Evolutionary conservation across 257 asterid genomes (phyloP), one percentile per base, ranked within the genome.

Genomic region (Avicennia marina): DNA sequence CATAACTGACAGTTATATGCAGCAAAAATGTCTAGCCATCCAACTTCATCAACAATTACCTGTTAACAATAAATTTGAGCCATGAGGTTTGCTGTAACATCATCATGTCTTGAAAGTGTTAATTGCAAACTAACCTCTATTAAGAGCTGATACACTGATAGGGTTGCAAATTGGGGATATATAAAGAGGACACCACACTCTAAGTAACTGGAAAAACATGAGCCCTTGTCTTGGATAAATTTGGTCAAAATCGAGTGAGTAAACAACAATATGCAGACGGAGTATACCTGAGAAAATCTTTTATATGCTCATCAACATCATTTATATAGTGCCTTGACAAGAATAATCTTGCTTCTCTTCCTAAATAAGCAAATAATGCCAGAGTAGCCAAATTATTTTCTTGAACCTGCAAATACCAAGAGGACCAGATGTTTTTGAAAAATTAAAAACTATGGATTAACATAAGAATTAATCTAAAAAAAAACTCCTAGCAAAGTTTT

Each of bases 51-150:
- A 16, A 74, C 58, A 46, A 78, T 80, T 44, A 84, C 96, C 96
- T 87, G 78, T 46, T 16, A 56, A 46, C 34, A 45, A 38, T 48
- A 74, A 53, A 41, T 50, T 18, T 72, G 43, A 58, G 72, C 7
- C 34, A 34, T 40, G 52, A 18, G 40, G 31, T 40, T 52, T n/a
- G 2, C 2, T 36, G 47, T 13, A 31, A 38, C 16, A 7, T 16
- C 3, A 21, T 45, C 68, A 31, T 15, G 32, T 39, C 12, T 49
- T 21, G n/a, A 31, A 42, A 31, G 16, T 11, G 42, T 24, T 53
- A 67, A n/a, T n/a, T n/a, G n/a, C n/a, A n/a, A n/a, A n/a, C 84
- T 70, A 33, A 87, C 96, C 89, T 84, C 96, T 86, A 82, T 78
- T 67, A 84, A 67, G 63, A 76, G 96, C 75, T 87, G 96, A 74